Conservation (phyloP, 306 rosid genomes). For the Quercus engelmannii region DNA sequence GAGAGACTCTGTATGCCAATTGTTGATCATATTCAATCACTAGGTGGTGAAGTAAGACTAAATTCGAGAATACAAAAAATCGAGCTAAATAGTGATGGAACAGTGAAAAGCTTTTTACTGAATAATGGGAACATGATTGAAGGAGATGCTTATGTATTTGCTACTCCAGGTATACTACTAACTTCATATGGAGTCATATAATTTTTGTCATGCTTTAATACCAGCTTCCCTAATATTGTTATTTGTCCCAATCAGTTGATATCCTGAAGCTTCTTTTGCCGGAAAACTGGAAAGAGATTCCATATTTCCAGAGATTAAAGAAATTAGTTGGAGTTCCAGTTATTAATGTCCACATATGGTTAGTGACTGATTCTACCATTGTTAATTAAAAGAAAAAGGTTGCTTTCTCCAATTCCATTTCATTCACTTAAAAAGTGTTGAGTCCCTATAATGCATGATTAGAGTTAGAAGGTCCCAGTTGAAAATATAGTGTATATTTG, state of each 20-base stretch:
- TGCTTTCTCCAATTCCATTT: background rate
- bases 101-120: slow-evolving; percentile 70
- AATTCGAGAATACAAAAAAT: slow-evolving; percentile 80
- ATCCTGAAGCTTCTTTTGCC: slow-evolving; percentile 89
- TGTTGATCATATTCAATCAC: slow-evolving; percentile 75
- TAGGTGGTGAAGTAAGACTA: slow-evolving; percentile 88
- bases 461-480: slow-evolving; percentile 2
- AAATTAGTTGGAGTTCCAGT: slow-evolving; percentile 96
- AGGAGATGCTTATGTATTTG: slow-evolving; percentile 88
- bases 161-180: slow-evolving; percentile 71
- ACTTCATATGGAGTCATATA: background rate
- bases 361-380: slow-evolving; percentile 24
- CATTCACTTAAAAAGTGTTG: slow-evolving; percentile 8
- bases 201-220: slow-evolving; percentile 1
- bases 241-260: slow-evolving; percentile 58
- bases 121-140: slow-evolving; percentile 65
- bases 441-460: background rate
- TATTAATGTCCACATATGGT: slow-evolving; percentile 96
- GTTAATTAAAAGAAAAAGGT: background rate
- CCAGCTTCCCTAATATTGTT: slow-evolving; percentile 18
- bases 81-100: slow-evolving; percentile 78
- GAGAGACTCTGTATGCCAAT: slow-evolving; percentile 96
- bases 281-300: slow-evolving; percentile 79
- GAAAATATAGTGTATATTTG: background rate
- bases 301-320: slow-evolving; percentile 86